These are phyloP conservation scores for Ceratobasidium sp. DNA, from an alignment of 1,284 basidiomycete genomes.

Conservation along the genomic window DNA sequence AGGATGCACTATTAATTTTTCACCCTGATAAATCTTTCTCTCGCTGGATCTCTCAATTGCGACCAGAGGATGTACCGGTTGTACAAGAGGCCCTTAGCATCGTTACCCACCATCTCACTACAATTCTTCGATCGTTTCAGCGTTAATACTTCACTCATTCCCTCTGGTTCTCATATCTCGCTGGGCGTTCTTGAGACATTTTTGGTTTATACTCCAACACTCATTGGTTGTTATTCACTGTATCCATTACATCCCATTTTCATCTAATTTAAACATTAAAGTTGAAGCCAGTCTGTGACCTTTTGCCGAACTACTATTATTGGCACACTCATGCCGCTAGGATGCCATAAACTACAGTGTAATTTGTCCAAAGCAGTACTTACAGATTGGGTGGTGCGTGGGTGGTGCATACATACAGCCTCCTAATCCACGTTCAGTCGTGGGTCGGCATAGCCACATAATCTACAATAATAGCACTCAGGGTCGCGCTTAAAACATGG, in stretches of 20 bases:
- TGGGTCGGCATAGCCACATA: constrained; percentile 14
- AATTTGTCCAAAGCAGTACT: neutral
- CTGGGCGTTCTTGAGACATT: constrained; percentile 21
- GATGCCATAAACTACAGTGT: neutral
- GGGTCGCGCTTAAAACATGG: neutral
- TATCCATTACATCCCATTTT: constrained; percentile 30
- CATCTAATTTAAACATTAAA: constrained; percentile 7
- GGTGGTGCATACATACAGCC: too few relatives aligned
- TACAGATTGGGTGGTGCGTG: neutral
- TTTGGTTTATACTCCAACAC: constrained; percentile 20
- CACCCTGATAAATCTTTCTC: constrained; percentile 42
- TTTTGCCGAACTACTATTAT: too few relatives aligned
- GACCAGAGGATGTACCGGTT: constrained; percentile 12
- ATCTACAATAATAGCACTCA: neutral
- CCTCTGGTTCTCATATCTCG: constrained; percentile 1
- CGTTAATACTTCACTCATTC: neutral
- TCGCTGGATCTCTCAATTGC: constrained; percentile 35
- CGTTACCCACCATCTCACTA: constrained; percentile 37
- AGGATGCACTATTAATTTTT: constrained; percentile 41
- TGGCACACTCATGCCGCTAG: too few relatives aligned
- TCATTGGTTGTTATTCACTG: constrained; percentile 40
- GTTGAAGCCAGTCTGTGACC: too few relatives aligned
- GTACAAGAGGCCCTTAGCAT: constrained; percentile 18
- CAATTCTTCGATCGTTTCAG: constrained; percentile 34
- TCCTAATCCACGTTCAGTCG: constrained; percentile 4